phyloP scores from a whole-genome alignment of 352 stramenopile species.

The Phytopythium helicoides region DNA sequence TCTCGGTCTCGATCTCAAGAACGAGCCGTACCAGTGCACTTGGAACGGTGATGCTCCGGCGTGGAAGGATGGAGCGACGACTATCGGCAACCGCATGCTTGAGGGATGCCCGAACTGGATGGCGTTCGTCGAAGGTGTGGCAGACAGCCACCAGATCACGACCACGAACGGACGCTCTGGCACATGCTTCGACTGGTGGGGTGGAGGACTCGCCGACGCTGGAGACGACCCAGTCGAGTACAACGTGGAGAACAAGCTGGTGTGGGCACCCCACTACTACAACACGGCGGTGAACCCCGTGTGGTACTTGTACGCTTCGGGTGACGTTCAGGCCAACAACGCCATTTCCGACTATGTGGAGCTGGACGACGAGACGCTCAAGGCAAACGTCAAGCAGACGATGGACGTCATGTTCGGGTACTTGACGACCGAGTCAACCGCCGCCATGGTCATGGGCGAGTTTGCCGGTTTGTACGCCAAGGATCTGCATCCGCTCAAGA shows the following conservation, averaged over 20 bases:
- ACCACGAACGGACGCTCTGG: constrained; percentile 27
- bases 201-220: constrained; percentile 50
- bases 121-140: constrained; percentile 67
- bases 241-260: constrained; percentile 47
- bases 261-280: constrained; percentile 79
- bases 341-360: constrained; percentile 39
- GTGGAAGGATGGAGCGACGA: constrained; percentile 51
- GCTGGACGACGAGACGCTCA: constrained; percentile 49
- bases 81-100: constrained; percentile 68
- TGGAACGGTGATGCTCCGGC: constrained; percentile 44
- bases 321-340: constrained; percentile 24
- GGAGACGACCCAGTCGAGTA: constrained; percentile 36
- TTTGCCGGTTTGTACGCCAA: constrained; percentile 68
- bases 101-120: constrained; percentile 62
- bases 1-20: constrained; percentile 68
- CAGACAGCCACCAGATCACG: constrained; percentile 40
- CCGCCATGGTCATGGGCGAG: constrained; percentile 62
- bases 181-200: constrained; percentile 73
- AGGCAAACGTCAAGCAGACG: constrained; percentile 54
- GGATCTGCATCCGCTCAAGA: constrained; percentile 44
- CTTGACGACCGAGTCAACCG: constrained; percentile 36
- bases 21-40: constrained; percentile 58
- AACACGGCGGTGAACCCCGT: constrained; percentile 64
- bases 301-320: constrained; percentile 58
- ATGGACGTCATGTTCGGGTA: constrained; percentile 77